Base-by-base conservation (phyloP, 257 asterid species). In the Gentiana macrophylla region DNA sequence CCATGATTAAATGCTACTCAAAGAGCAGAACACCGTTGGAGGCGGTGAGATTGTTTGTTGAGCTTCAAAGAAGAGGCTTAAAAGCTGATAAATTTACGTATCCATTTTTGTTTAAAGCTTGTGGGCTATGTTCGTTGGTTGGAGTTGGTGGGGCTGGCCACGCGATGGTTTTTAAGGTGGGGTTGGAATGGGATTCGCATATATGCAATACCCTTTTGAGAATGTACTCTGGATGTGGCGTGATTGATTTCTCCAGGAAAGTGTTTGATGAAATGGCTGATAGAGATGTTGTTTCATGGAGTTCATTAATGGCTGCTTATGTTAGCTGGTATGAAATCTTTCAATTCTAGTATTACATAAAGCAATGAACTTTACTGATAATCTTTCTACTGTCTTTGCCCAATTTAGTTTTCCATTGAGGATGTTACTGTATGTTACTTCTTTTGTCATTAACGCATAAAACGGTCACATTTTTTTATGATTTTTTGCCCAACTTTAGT, bases 211-310 rank as follows among this genome's bases (percentile, higher is more conserved):
- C 84, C 4, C 79, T 86, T 32, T 37, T 83, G 68, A 73, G 80
- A 2, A 76, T 79, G 82, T 81, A 83, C 32, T 82, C 75, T 0
- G 76, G 60, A 3, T 77, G 72, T 34, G 71, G 75, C 12, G 63
- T 49, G 9, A 56, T 73, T 48, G 58, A 48, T 24, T 70, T 68
- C 43, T 56, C 88, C 2, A 56, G 74, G 43, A 70, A 12, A 12
- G 69, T 83, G 86, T 80, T 86, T 53, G 94, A 77, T 62, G 90
- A 80, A 80, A 83, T 86, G 84, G 8, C 35, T 62, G 63, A 70
- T 13, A 79, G 79, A 67, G 70, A 77, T 74, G 80, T 86, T 52
- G 90, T 86, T 66, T 69, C 94, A 55, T 86, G 95, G 94, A 83
- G 90, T 54, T 83, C 87, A n/a, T 58, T 86, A 79, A 75, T 83